Percentiles rank a stretch among this genome's conserved stretches.
Conservation (phyloP, 177 flowering plant species). For the Vitis hybrid region DNA sequence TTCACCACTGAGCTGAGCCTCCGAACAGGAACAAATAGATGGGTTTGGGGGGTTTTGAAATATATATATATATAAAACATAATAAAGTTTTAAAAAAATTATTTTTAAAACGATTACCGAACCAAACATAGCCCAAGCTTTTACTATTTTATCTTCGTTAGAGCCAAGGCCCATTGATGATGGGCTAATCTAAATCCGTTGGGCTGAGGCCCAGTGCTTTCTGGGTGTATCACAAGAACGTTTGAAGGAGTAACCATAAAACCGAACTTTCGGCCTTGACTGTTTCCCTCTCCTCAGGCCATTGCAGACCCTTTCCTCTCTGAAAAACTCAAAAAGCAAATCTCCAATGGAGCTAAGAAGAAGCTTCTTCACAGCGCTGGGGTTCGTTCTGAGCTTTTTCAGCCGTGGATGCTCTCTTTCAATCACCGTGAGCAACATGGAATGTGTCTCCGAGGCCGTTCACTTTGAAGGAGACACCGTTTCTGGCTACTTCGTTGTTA, state of each 20-base stretch:
- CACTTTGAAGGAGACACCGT: constrained; percentile 4
- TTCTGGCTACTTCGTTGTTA: constrained; percentile 5
- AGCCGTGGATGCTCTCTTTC: constrained; percentile 1
- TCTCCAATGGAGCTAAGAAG: background rate
- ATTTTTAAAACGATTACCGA: no score
- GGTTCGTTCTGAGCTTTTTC: background rate
- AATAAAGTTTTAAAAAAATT: no score
- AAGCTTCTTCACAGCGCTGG: background rate
- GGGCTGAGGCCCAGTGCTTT: no score
- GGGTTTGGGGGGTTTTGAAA: no score
- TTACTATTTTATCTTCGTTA: no score
- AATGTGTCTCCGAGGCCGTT: constrained; percentile 8
- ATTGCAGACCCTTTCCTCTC: background rate
- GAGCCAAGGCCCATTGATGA: no score
- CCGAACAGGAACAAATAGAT: no score
- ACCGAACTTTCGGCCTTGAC: constrained; percentile 7
- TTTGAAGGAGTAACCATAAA: background rate
- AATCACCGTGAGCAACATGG: background rate
- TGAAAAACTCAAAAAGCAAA: background rate
- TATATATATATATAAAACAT: no score
- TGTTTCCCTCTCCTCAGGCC: background rate
- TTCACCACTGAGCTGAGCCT: background rate
- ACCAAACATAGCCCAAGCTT: no score
- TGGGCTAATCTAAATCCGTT: no score
- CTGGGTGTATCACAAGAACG: no score